These are phyloP conservation scores for Lenzites betulinus DNA, from an alignment of 768 basidiomycete genomes.

Conservation along the genomic window DNA sequence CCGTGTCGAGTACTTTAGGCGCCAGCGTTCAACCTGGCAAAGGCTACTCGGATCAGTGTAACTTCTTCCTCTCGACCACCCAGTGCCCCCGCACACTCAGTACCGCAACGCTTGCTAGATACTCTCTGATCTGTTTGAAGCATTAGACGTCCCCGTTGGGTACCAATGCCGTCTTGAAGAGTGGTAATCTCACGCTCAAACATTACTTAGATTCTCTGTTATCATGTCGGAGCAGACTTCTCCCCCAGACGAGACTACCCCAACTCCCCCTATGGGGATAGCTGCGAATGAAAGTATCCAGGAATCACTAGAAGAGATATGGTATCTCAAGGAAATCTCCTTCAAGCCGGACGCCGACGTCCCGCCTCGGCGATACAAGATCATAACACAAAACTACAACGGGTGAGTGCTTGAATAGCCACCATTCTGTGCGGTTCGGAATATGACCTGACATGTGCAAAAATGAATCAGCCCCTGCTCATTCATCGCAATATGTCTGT, in stretches of 20 bases:
- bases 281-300: neutral
- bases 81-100: no score
- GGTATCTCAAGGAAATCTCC: slow-evolving; percentile 71
- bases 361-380: slow-evolving; percentile 44
- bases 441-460: neutral
- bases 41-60: no score
- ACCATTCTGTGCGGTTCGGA: neutral
- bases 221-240: neutral
- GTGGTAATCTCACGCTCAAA: neutral
- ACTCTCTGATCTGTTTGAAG: no score
- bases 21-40: no score
- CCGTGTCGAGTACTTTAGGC: no score
- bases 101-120: no score
- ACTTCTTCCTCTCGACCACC: no score
- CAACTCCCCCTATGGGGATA: neutral
- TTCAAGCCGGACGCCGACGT: slow-evolving; percentile 43
- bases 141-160: no score
- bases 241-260: neutral
- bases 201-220: neutral
- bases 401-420: slow-evolving; percentile 54
- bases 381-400: slow-evolving; percentile 84
- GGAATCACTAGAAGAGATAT: slow-evolving; percentile 51
- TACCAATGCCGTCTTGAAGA: neutral
- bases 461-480: slow-evolving; percentile 72
- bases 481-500: slow-evolving; percentile 84